Evolutionary conservation across 2,329 filamentous ascomycete genomes (phyloP), one percentile per base, ranked within the genome.

Genomic region (Xylaria sp.): DNA sequence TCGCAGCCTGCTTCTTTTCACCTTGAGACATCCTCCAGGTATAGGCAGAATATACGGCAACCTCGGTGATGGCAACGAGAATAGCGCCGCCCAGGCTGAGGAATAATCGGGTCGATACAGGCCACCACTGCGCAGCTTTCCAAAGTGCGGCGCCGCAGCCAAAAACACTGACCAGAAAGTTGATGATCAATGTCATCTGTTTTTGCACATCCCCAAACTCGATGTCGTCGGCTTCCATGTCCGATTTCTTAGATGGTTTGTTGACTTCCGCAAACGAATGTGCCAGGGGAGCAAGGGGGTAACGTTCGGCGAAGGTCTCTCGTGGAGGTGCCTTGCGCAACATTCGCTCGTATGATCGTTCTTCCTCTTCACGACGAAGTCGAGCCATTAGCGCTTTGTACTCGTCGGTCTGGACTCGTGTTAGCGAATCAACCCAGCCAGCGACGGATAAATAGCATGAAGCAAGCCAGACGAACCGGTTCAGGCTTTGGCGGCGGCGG

Each of bases 321-420:
- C 80, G 73, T 1, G 79, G 75, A 1, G 82, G 76, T 1, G 79
- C 77, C 1, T 88, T 86, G 64, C 89, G 87, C 52, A 90, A 78
- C 88, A 98, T 92, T 72, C 89, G 87, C 68, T 92, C 85, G 80
- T 98, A 99, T 54, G 87, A 84, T 63, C 90, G 87, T 67, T 88
- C 85, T 80, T 98, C 93, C 78, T 94, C 90, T 71, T 95, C 88
- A 62, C 85, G 87, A 65, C 92, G 91, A 19, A 99, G 86, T 15
- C 89, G 87, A 23, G 88, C 87, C 92, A 98, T 98, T 1, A 97
- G 81, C 6, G 89, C 90, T 75, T 92, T 91, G 79, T 94, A 98
- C 77, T 96, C 90, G 7, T 87, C 80, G 1, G 89, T 90, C 87
- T 96, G 25, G 17, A 11, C 37, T 46, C 46, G n/a, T 13, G 47